Evolutionary conservation across 306 rosid genomes (phyloP).

Genomic region (Mimosa bimucronata): DNA sequence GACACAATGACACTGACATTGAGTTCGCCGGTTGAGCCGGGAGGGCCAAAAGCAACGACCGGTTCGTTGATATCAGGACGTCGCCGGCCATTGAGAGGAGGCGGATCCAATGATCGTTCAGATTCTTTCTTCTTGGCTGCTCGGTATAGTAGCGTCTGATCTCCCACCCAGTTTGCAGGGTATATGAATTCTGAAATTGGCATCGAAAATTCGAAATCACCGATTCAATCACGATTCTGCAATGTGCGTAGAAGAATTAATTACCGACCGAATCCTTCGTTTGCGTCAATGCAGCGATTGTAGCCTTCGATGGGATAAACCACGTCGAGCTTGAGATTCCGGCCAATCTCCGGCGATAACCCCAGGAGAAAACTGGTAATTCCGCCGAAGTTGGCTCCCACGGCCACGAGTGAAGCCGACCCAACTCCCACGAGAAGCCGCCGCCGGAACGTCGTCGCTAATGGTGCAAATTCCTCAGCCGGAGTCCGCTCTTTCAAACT

Average conservation of each 20-base stretch:
- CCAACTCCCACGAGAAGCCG: conserved; percentile 69
- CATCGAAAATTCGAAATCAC: neutral
- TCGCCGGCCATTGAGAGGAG: conserved; percentile 48
- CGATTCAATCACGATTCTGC: neutral
- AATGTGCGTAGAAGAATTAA: neutral
- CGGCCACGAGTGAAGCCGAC: conserved; percentile 78
- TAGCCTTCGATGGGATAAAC: conserved; percentile 77
- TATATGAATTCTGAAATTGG: conserved; percentile 71
- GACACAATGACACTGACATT: conserved; percentile 89
- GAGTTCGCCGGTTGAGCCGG: conserved; percentile 87
- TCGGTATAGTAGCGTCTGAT: conserved; percentile 76
- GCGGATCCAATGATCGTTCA: conserved; percentile 83
- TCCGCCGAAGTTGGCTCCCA: conserved; percentile 87
- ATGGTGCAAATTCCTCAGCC: conserved; percentile 56
- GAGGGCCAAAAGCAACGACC: conserved; percentile 84
- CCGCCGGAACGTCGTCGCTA: conserved; percentile 56
- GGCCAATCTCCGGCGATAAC: conserved; percentile 66
- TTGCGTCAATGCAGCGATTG: conserved; percentile 75
- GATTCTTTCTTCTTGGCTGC: conserved; percentile 71
- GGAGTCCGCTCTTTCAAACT: conserved; percentile 43
- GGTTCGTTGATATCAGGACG: conserved; percentile 67
- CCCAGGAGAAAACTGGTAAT: conserved; percentile 75
- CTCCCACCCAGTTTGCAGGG: conserved; percentile 94
- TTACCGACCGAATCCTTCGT: conserved; percentile 79
- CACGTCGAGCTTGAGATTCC: conserved; percentile 69